Evolutionary conservation across 805 yeast species (phyloP), one percentile per base, ranked within the genome.

Genomic region (Jamesozyma gamospora): DNA sequence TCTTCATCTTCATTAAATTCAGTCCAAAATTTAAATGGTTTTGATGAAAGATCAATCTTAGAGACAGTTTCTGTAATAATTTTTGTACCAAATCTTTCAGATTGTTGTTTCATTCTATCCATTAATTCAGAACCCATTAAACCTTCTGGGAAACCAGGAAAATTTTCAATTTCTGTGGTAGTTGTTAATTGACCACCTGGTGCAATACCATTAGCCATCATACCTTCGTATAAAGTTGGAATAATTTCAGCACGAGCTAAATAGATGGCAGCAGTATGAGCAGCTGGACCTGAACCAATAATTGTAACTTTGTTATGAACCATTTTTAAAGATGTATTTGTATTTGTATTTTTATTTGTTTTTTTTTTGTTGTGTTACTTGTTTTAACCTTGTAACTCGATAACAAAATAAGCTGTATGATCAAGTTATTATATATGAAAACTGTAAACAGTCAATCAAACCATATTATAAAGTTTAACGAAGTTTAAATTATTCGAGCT

Each of bases 121-220:
- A 94, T 94, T 53, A 92, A 75, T 42, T 74, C 81, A 27, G 85
- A 62, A 46, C 99, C 99, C 39, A 78, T 74, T 56, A 92, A 73
- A 9, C 95, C 98, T 37, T 78, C 75, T 42, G 98, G 97, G 76
- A 92, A 92, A 42, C 99, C 99, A 32, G 99, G 98, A 75, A 90
- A 92, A 72, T 92, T 92, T 67, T 92, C 99, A 53, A 92, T 82
- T 52, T 92, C 98, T 14, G 99, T 92, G 49, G 99, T 92, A 53
- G 99, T 92, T 48, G 99, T 92, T 55, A 92, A 74, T 69, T 92
- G 99, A 45, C 98, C 98, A 56, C 98, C 98, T 19, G 98, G 96
- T 39, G 98, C 98, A 52, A 90, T 75, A 53, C 98, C 98, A 65
- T 92, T 92, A 50, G 98, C 98, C 45, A 69, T 55, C 82, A 90